Conservation (phyloP, 768 basidiomycete species). For the Kwoniella europaea region DNA sequence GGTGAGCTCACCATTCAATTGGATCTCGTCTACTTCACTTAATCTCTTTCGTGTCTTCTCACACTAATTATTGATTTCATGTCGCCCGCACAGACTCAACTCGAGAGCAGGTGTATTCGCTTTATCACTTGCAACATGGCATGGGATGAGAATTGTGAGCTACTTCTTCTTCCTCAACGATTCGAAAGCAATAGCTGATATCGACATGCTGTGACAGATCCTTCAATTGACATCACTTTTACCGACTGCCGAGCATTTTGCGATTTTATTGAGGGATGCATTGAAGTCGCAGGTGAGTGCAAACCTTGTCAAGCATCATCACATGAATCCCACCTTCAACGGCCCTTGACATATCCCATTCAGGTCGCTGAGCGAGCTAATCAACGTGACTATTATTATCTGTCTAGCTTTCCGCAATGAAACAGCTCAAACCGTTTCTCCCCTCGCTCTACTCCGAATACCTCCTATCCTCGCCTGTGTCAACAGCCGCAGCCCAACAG, state of each 20-base stretch:
- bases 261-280: slow-evolving; percentile 81
- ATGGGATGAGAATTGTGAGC: slow-evolving; percentile 86
- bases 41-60: not conserved
- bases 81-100: slow-evolving; percentile 64
- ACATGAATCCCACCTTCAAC: not conserved
- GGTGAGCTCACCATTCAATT: slow-evolving; percentile 54
- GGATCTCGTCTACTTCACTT: not conserved
- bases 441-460: slow-evolving; percentile 93
- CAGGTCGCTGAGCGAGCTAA: not conserved
- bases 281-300: slow-evolving; percentile 71
- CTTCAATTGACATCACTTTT: slow-evolving; percentile 91
- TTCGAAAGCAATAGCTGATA: too few relatives aligned
- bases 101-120: slow-evolving; percentile 94
- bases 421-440: slow-evolving; percentile 83
- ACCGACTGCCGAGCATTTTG: slow-evolving; percentile 92
- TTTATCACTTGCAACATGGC: slow-evolving; percentile 91
- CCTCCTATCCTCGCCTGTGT: slow-evolving; percentile 63
- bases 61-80: not conserved
- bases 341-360: not conserved
- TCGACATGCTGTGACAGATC: slow-evolving; percentile 57
- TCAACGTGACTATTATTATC: not conserved
- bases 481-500: slow-evolving; percentile 15
- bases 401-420: slow-evolving; percentile 78
- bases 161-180: slow-evolving; percentile 16
- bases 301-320: not conserved